Conservation (phyloP, 2,329 filamentous ascomycete genomes). For the Hymenoscyphus occultus region DNA sequence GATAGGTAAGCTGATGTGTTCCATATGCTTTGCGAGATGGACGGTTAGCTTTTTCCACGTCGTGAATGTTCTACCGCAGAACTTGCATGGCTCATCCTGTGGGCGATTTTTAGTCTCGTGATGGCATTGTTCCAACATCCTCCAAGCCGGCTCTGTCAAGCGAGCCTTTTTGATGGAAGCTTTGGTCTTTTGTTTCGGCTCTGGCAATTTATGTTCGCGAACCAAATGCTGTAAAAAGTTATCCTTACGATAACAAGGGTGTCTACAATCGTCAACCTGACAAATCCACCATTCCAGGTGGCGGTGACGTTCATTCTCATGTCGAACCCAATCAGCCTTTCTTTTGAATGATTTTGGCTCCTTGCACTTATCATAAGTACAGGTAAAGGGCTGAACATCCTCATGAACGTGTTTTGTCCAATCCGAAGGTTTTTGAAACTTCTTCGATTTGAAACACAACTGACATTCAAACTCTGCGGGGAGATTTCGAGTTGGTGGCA, state of each 20-base stretch:
- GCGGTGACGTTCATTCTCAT: conserved; percentile 88
- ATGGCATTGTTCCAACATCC: conserved; percentile 68
- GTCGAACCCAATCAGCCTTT: conserved; percentile 93
- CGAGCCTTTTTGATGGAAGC: conserved; percentile 59
- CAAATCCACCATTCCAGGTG: conserved; percentile 92
- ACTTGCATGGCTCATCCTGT: conserved; percentile 77
- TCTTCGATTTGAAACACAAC: conserved; percentile 81
- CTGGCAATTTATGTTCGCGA: conserved; percentile 81
- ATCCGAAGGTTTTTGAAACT: conserved; percentile 86
- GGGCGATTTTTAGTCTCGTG: conserved; percentile 63
- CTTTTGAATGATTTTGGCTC: conserved; percentile 92
- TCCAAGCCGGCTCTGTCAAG: conserved; percentile 66
- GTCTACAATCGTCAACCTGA: conserved; percentile 73
- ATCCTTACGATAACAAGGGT: conserved; percentile 82
- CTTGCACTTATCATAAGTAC: conserved; percentile 78
- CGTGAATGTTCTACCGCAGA: conserved; percentile 76
- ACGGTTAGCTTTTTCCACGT: conserved; percentile 93
- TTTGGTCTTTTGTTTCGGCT: conserved; percentile 77
- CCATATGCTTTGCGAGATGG: conserved; percentile 94
- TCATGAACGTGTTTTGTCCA: conserved; percentile 97
- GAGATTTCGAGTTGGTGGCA: conserved; percentile 72
- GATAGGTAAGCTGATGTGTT: conserved; percentile 82
- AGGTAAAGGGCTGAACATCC: conserved; percentile 89
- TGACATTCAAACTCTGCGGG: conserved; percentile 89
- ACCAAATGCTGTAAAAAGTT: conserved; percentile 93